Evolutionary conservation across 371 early-diverging fungal genomes (phyloP).

Genomic region (Mortierella sp.): DNA sequence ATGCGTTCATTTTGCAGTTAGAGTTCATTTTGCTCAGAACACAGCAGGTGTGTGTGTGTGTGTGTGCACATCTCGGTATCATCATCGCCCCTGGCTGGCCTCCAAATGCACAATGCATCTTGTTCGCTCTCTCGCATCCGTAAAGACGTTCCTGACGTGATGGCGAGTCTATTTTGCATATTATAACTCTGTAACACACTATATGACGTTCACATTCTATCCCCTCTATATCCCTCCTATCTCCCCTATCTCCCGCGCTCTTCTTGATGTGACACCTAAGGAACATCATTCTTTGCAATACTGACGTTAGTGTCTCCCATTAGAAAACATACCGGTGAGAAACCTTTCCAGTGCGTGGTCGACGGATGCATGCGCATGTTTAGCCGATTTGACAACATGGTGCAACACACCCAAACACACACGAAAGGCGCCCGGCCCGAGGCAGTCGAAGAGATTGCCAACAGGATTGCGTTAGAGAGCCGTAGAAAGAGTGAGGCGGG

Average conservation of each 20-base stretch:
- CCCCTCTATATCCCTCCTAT: not conserved
- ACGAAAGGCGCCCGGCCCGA: constrained; percentile 47
- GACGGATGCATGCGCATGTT: constrained; percentile 68
- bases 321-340: constrained; percentile 71
- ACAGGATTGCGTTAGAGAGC: constrained; percentile 46
- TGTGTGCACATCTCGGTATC: too few species aligned
- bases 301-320: constrained; percentile 3
- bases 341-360: constrained; percentile 68
- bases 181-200: too few species aligned
- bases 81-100: too few species aligned
- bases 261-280: not conserved
- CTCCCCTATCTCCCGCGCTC: not conserved
- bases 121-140: too few species aligned
- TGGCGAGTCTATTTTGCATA: too few species aligned
- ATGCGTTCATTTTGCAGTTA: not conserved
- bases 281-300: constrained; percentile 16
- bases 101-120: too few species aligned
- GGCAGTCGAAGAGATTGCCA: constrained; percentile 28
- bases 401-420: constrained; percentile 71
- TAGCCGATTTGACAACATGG: constrained; percentile 72
- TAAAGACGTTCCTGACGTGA: not conserved
- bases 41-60: constrained; percentile 18
- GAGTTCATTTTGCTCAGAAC: constrained; percentile 9
- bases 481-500: constrained; percentile 51
- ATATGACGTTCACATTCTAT: not conserved